Conservation (phyloP, 306 rosid species). For the Castanea sativa region DNA sequence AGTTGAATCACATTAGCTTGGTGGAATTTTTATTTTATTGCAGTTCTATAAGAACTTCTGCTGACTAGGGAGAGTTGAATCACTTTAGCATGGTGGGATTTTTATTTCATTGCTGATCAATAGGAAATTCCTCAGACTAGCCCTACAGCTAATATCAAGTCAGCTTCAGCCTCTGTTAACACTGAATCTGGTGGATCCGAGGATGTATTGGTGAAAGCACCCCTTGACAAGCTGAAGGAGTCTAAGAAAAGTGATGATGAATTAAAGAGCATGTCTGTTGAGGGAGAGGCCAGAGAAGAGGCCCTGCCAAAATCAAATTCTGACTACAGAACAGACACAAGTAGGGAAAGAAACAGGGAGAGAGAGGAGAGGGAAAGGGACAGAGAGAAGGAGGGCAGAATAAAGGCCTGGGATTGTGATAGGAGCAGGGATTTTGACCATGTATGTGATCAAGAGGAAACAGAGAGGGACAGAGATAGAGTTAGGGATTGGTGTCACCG, state of each 20-base stretch:
- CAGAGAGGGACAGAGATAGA: slow-evolving; percentile 54
- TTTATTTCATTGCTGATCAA: neutral
- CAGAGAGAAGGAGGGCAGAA: slow-evolving; percentile 57
- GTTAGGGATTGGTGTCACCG: slow-evolving; percentile 58
- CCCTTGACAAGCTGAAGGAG: slow-evolving; percentile 58
- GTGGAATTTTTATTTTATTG: neutral
- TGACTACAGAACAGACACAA: slow-evolving; percentile 53
- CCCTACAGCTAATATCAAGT: slow-evolving; percentile 49
- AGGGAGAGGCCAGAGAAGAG: slow-evolving; percentile 61
- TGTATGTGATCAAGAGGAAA: slow-evolving; percentile 75
- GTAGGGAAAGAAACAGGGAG: slow-evolving; percentile 53
- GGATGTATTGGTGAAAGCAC: slow-evolving; percentile 42
- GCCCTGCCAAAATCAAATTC: slow-evolving; percentile 47
- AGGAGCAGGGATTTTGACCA: slow-evolving; percentile 81
- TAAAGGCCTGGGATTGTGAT: slow-evolving; percentile 71
- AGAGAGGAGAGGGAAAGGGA: slow-evolving; percentile 44
- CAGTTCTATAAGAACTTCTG: slow-evolving; percentile 52
- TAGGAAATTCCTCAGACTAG: slow-evolving; percentile 66
- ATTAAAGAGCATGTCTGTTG: slow-evolving; percentile 45
- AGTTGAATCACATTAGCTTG: neutral
- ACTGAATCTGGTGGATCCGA: slow-evolving; percentile 48
- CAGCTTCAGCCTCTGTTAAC: slow-evolving; percentile 32
- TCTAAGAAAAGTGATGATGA: slow-evolving; percentile 65
- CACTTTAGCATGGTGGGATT: too few relatives aligned
- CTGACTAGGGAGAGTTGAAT: slow-evolving; percentile 26